Conservation (phyloP, 441 rosid genomes). For the Croton laevigatus region DNA sequence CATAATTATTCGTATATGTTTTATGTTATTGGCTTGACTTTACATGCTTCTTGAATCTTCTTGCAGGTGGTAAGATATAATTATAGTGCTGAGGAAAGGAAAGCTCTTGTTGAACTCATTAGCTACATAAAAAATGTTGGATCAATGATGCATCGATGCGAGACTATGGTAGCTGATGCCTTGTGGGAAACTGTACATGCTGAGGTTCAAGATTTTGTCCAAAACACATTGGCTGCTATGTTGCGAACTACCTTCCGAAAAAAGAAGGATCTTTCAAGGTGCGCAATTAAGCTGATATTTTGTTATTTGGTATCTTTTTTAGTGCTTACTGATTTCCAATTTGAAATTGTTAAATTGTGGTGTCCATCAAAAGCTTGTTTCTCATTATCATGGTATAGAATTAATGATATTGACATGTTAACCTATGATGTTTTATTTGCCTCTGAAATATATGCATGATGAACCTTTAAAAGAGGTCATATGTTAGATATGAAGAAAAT, state of each 20-base stretch:
- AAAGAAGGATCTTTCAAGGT: conserved; percentile 98
- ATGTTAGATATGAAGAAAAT: no score
- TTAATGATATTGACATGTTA: background rate
- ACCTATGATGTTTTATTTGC: no score
- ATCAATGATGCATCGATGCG: conserved; percentile 91
- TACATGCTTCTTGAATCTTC: conserved; percentile 18
- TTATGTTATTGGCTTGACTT: conserved; percentile 19
- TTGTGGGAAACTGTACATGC: conserved; percentile 99
- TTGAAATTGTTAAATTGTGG: background rate
- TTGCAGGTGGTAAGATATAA: conserved; percentile 93
- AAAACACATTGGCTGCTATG: conserved; percentile 94
- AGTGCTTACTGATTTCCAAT: conserved; percentile 7
- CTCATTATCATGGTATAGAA: background rate
- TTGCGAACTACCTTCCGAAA: conserved; percentile 90
- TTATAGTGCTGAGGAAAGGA: conserved; percentile 91
- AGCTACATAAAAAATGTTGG: conserved; percentile 94
- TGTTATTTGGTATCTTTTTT: conserved; percentile 20
- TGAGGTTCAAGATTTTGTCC: conserved; percentile 99
- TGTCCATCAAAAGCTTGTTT: conserved; percentile 1
- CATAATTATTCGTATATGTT: background rate
- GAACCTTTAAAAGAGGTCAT: no score
- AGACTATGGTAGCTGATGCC: conserved; percentile 95
- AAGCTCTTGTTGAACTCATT: conserved; percentile 89
- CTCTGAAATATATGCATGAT: no score
- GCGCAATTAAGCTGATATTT: conserved; percentile 26